phyloP scores from a whole-genome alignment of 2,329 filamentous ascomycete genomes.

The Ascochyta clinopodiicola region DNA sequence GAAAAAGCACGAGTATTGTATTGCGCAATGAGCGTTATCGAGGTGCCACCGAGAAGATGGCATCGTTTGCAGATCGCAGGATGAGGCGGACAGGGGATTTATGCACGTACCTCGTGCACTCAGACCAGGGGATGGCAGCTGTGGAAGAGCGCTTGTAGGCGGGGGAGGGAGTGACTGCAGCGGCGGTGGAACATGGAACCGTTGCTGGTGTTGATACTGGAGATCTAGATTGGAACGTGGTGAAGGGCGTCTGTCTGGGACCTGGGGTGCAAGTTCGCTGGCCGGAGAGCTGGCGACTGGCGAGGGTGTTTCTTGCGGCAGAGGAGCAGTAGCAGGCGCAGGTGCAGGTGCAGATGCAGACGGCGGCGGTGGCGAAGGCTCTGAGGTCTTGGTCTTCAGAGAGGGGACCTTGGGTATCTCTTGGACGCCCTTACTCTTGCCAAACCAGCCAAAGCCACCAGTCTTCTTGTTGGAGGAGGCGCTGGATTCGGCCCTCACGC shows the following conservation, averaged over 20 bases:
- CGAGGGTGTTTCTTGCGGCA: conserved; percentile 21
- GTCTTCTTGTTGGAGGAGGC: conserved; percentile 17
- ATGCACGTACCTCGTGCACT: conserved; percentile 29
- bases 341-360: background rate
- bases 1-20: conserved; percentile 7
- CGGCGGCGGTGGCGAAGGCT: background rate
- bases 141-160: conserved; percentile 27
- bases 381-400: conserved; percentile 17
- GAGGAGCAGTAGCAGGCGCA: background rate
- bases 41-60: background rate
- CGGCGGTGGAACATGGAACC: conserved; percentile 19
- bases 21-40: background rate
- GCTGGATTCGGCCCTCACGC: conserved; percentile 14
- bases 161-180: conserved; percentile 28
- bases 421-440: conserved; percentile 34
- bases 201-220: conserved; percentile 18
- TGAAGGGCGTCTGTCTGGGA: conserved; percentile 5
- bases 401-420: conserved; percentile 28
- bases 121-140: conserved; percentile 22
- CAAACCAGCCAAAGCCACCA: conserved; percentile 26
- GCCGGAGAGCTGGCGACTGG: conserved; percentile 10
- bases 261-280: conserved; percentile 8
- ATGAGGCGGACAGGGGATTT: conserved; percentile 4
- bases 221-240: conserved; percentile 11
- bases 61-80: conserved; percentile 20